Base-by-base conservation (phyloP, 2,329 filamentous ascomycete species). In the Xylariales sp. region DNA sequence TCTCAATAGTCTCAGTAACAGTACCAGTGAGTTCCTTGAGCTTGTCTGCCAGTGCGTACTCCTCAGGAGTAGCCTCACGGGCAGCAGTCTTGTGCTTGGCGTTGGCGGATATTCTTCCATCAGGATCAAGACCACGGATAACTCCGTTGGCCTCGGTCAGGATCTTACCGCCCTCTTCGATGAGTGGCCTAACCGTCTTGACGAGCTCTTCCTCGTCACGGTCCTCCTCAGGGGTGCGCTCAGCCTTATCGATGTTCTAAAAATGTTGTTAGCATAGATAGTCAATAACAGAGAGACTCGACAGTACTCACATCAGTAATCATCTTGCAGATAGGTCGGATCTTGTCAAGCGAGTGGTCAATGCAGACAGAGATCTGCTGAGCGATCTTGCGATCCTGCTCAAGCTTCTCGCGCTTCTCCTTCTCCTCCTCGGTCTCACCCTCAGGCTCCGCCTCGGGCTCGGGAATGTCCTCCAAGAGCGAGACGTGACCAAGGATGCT, bases 121-220 rank as follows among this genome's bases (percentile, higher is more conserved):
- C 89, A 1, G 90, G 89, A 55, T 96, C 90, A 38, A 95, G 80
- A 5, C 86, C 88, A 24, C 89, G 87, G 54, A 95, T 88, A 6
- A 84, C 74, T 39, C 89, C 88, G 58, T 95, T 93, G 63, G 85
- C 84, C 64, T 95, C 90, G 53, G 84, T 82, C 11, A 96, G 74
- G 57, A 94, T 88, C 51, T 80, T 82, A 40, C 81, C 78, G 35
- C 83, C 89, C 62, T 95, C 86, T 62, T 95, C 89, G 56, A 96
- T 88, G 11, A 95, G 74, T 1, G 90, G 90, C 64, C 84, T 87
- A 54, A 95, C 88, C 44, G 89, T 77, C 60, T 86, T 80, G 56
- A 96, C 89, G 4, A 95, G 79, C 52, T 86, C 78, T 57, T 96
- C 88, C 61, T 96, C 90, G 56, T 96, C 88, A 18, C 91, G 82